Percentiles rank a stretch among this genome's conserved stretches.
Evolutionary conservation across 257 asterid genomes (phyloP).

Genomic region (Solanum paucissectum): DNA sequence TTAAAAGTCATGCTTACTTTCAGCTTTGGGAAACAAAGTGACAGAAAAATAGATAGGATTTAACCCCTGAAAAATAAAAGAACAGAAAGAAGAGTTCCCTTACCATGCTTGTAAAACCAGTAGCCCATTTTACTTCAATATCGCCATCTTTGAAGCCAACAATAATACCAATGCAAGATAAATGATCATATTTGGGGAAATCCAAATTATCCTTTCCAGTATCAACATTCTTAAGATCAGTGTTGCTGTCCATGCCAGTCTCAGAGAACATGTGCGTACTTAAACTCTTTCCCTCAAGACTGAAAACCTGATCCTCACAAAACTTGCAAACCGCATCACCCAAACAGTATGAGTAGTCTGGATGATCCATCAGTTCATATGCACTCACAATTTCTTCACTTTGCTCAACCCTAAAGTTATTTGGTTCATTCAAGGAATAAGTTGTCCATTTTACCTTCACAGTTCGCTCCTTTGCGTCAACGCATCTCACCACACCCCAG

Average conservation of each 20-base stretch:
- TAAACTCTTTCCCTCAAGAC: slow-evolving; percentile 3
- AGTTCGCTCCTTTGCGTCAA: slow-evolving; percentile 74
- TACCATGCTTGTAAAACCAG: slow-evolving; percentile 64
- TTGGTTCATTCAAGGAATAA: slow-evolving; percentile 12
- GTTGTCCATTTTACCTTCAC: slow-evolving; percentile 69
- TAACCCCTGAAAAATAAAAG: not conserved
- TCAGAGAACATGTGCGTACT: slow-evolving; percentile 2
- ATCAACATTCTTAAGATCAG: slow-evolving; percentile 9
- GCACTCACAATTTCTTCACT: slow-evolving; percentile 77
- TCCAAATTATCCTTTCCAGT: slow-evolving; percentile 14
- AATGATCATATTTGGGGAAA: slow-evolving; percentile 13
- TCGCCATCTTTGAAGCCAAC: slow-evolving; percentile 47
- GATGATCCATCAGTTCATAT: slow-evolving; percentile 84
- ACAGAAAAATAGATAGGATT: not conserved
- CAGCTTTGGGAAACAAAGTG: not conserved
- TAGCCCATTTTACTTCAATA: slow-evolving; percentile 83
- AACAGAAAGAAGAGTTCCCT: not conserved
- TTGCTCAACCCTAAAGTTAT: slow-evolving; percentile 18
- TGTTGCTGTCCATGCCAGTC: slow-evolving; percentile 1
- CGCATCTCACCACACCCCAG: slow-evolving; percentile 65
- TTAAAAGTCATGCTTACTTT: not conserved
- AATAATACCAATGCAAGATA: slow-evolving; percentile 56
- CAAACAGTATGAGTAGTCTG: slow-evolving; percentile 45
- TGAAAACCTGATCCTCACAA: slow-evolving; percentile 1
- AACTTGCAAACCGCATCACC: slow-evolving; percentile 60